Base-by-base conservation (phyloP, 306 rosid genomes). In the Ormosia emarginata region DNA sequence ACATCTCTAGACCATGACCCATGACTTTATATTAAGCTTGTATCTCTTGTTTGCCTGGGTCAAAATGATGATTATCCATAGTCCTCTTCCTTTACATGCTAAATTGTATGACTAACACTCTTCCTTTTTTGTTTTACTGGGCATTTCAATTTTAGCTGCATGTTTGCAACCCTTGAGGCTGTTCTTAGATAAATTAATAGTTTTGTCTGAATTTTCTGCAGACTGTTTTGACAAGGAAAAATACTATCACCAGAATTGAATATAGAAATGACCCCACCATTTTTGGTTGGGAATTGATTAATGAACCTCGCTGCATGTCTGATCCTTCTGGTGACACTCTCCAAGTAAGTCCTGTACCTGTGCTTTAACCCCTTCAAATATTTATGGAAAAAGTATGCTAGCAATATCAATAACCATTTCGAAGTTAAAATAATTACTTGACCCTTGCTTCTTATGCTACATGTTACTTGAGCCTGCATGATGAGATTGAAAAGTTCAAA, bases 261-360 rank as follows among this genome's bases (percentile, higher is more conserved):
- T 95, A 95, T 84, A 84, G 98, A 88, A 83, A 95, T 70, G 99
- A 95, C 69, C 98, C 98, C 58, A 89, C 96, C 85, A 93, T 95
- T 81, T 95, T 95, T 55, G 99, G 80, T 37, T 95, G 99, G 99
- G 99, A 95, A 87, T 89, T 95, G 89, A 95, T 95, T 50, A 95
- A 95, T 18, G 99, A 95, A 81, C 99, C 99, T 13, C 98, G 99
- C 68, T 93, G 99, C 91, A 84, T 89, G 77, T 85, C 94, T 69
- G 99, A 95, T 89, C 87, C 94, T 83, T 95, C 99, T 47, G 99
- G 97, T 34, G 97, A 95, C 83, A 92, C 98, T 74, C 98, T 95
- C 40, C 99, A 95, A 79, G 99, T 95, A 92, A 86, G 96, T 79
- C 82, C 41, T 80, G 15, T 12, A 44, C 47, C 49, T 85, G 61